Conservation (phyloP, 768 basidiomycete genomes). For the Tylopilus sp. region DNA sequence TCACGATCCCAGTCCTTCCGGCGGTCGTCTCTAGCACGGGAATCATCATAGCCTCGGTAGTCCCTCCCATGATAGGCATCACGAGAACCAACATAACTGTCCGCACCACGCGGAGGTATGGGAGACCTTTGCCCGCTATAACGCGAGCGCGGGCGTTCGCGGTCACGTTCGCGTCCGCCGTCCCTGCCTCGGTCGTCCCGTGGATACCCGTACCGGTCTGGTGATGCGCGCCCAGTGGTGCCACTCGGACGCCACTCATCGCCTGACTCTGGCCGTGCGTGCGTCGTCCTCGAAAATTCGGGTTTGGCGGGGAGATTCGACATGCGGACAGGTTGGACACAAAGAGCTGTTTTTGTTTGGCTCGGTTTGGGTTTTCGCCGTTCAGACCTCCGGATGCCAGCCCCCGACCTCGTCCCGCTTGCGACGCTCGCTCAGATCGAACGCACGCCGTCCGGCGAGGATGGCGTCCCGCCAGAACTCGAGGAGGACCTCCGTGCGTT, state of each 20-base stretch:
- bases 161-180: conserved; percentile 20
- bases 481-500: conserved; percentile 88
- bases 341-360: conserved; percentile 18
- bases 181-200: conserved; percentile 27
- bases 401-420: conserved; percentile 65
- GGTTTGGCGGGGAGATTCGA: conserved; percentile 31
- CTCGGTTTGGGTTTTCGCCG: conserved; percentile 6
- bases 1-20: conserved; percentile 26
- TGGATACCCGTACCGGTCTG: conserved; percentile 22
- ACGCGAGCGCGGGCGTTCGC: conserved; percentile 14
- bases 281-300: conserved; percentile 24
- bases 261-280: conserved; percentile 13
- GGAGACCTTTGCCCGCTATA: conserved; percentile 19
- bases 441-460: conserved; percentile 74
- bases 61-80: conserved; percentile 19
- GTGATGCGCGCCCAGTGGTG: conserved; percentile 17
- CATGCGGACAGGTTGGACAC: conserved; percentile 8
- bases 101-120: conserved; percentile 8
- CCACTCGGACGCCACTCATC: conserved; percentile 25
- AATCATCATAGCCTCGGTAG: conserved; percentile 19
- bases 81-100: conserved; percentile 19
- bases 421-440: conserved; percentile 79
- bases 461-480: conserved; percentile 75
- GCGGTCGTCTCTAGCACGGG: conserved; percentile 21
- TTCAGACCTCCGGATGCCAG: conserved; percentile 33